Conservation (phyloP, 2,329 filamentous ascomycete species). For the Rutstroemia sp. region DNA sequence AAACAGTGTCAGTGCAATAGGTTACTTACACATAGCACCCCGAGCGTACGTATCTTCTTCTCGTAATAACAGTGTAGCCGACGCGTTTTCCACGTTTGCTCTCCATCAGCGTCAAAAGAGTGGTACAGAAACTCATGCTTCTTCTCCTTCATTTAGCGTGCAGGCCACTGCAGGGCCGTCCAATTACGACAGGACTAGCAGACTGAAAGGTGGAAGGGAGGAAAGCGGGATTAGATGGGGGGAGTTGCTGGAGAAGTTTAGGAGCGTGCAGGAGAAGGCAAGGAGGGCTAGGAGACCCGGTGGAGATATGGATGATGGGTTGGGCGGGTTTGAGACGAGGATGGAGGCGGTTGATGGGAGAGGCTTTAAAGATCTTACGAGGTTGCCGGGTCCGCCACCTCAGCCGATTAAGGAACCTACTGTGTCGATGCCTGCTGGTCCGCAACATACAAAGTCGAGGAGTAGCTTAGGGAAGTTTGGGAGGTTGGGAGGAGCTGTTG, state of each 20-base stretch:
- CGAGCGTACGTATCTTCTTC: slow-evolving; percentile 57
- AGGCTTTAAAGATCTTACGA: slow-evolving; percentile 32
- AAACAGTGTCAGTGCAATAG: slow-evolving; percentile 95
- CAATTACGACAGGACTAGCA: slow-evolving; percentile 64
- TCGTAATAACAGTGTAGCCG: slow-evolving; percentile 30
- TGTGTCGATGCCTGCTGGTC: slow-evolving; percentile 31
- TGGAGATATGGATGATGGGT: slow-evolving; percentile 40
- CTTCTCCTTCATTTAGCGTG: slow-evolving; percentile 32
- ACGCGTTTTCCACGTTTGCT: slow-evolving; percentile 27
- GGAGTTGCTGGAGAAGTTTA: slow-evolving; percentile 92
- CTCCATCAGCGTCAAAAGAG: slow-evolving; percentile 27
- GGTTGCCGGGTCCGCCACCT: slow-evolving; percentile 32
- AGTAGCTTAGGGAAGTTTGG: slow-evolving; percentile 63
- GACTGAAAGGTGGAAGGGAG: slow-evolving; percentile 68
- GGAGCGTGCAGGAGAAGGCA: slow-evolving; percentile 79
- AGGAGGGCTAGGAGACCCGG: slow-evolving; percentile 57
- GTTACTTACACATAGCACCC: slow-evolving; percentile 79
- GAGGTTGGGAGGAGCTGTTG: slow-evolving; percentile 62
- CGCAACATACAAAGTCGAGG: slow-evolving; percentile 48
- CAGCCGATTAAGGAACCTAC: slow-evolving; percentile 43
- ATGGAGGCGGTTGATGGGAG: slow-evolving; percentile 28
- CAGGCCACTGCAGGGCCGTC: slow-evolving; percentile 42
- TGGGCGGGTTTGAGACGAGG: slow-evolving; percentile 39
- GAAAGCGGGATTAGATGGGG: slow-evolving; percentile 84
- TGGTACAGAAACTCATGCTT: slow-evolving; percentile 27